These are phyloP conservation scores for Phyllosticta capitalensis DNA, from an alignment of 2,329 filamentous ascomycete genomes.

Conservation along the genomic window DNA sequence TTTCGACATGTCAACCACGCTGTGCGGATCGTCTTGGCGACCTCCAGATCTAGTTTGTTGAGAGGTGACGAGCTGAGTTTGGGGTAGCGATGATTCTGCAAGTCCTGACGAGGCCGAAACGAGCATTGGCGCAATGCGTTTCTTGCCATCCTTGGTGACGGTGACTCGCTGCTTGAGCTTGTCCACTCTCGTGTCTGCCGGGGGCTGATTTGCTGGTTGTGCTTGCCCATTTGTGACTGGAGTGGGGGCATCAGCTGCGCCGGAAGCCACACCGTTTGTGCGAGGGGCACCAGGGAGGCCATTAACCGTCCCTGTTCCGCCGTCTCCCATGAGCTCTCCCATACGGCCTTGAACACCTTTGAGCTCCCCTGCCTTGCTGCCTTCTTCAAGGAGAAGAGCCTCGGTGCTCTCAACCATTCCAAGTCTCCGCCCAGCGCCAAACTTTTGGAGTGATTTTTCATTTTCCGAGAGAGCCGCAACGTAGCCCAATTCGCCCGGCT, in stretches of 20 bases:
- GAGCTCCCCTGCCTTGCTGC: slow-evolving; percentile 83
- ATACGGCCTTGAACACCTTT: slow-evolving; percentile 88
- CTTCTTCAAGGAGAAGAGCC: slow-evolving; percentile 76
- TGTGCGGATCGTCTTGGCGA: slow-evolving; percentile 66
- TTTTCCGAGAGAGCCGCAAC: slow-evolving; percentile 81
- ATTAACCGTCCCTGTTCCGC: slow-evolving; percentile 41
- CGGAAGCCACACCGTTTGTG: slow-evolving; percentile 35
- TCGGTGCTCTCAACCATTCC: slow-evolving; percentile 91
- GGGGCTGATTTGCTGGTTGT: slow-evolving; percentile 22
- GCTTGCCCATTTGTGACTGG: slow-evolving; percentile 31
- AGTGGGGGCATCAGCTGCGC: slow-evolving; percentile 15
- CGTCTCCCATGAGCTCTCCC: slow-evolving; percentile 96
- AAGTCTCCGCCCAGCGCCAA: slow-evolving; percentile 77
- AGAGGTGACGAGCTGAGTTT: slow-evolving; percentile 76
- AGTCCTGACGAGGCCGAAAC: slow-evolving; percentile 78
- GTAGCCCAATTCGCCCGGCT: slow-evolving; percentile 80
- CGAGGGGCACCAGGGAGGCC: slow-evolving; percentile 30
- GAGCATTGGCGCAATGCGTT: slow-evolving; percentile 82
- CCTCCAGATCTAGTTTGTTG: slow-evolving; percentile 51
- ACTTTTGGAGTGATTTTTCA: slow-evolving; percentile 85
- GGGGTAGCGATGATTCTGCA: slow-evolving; percentile 78
- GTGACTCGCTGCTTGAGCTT: slow-evolving; percentile 84
- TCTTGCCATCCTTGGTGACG: slow-evolving; percentile 93
- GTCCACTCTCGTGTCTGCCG: slow-evolving; percentile 50
- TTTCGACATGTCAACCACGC: slow-evolving; percentile 80